These are phyloP conservation scores for Rubus parviflorus DNA, from an alignment of 306 rosid genomes.

Conservation along the genomic window DNA sequence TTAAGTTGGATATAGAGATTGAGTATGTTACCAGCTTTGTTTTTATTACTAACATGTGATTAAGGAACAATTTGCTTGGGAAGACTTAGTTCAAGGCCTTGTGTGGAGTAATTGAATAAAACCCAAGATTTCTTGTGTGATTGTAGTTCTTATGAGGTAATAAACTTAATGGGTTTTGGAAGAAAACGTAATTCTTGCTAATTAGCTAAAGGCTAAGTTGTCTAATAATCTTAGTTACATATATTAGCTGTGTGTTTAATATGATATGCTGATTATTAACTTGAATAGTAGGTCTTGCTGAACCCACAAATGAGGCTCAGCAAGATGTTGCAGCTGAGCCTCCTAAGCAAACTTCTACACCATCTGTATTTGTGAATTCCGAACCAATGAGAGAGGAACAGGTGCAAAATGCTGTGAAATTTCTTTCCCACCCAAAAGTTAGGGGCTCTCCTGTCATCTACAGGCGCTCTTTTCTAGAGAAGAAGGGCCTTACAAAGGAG, in stretches of 20 bases:
- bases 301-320: constrained; percentile 46
- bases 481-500: constrained; percentile 92
- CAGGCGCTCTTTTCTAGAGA: constrained; percentile 87
- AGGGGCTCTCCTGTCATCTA: constrained; percentile 85
- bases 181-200: neutral
- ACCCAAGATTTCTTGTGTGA: neutral
- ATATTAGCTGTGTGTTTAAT: neutral
- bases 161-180: neutral
- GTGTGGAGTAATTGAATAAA: neutral
- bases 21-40: neutral
- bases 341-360: constrained; percentile 42
- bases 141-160: neutral
- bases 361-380: constrained; percentile 78
- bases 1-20: neutral
- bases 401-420: constrained; percentile 89
- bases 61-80: neutral
- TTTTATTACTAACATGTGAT: neutral
- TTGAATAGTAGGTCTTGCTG: constrained; percentile 36
- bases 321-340: constrained; percentile 55
- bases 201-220: neutral
- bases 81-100: neutral
- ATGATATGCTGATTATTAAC: constrained; percentile 21
- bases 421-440: constrained; percentile 89
- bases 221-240: neutral
- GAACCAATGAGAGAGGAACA: constrained; percentile 94